These are phyloP conservation scores for Hortaea sp. DNA, from an alignment of 2,329 filamentous ascomycete species.

Conservation along the genomic window DNA sequence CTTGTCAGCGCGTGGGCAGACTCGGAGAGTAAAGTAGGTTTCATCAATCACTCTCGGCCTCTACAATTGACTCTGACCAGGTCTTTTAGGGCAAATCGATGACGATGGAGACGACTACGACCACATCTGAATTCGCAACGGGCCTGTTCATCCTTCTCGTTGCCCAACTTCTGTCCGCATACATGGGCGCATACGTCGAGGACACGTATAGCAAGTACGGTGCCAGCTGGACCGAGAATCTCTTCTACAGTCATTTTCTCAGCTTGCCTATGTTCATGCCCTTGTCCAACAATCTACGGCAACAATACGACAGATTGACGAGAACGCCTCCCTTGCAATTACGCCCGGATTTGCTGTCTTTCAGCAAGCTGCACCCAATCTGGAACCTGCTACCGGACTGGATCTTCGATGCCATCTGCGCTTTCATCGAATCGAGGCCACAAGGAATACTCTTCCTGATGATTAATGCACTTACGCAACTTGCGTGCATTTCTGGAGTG, in stretches of 20 bases:
- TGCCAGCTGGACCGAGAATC: conserved; percentile 85
- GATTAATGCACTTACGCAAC: conserved; percentile 79
- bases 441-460: conserved; percentile 61
- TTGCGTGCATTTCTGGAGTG: conserved; percentile 89
- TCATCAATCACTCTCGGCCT: neutral
- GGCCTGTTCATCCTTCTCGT: conserved; percentile 76
- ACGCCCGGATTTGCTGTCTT: conserved; percentile 11
- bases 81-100: conserved; percentile 31
- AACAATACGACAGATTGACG: conserved; percentile 55
- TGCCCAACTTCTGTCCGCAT: conserved; percentile 80
- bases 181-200: conserved; percentile 93
- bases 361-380: neutral
- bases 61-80: neutral
- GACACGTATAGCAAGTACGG: conserved; percentile 78
- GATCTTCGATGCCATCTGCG: neutral
- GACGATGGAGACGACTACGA: conserved; percentile 29
- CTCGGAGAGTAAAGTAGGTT: conserved; percentile 66
- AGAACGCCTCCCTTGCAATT: conserved; percentile 51
- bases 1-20: conserved; percentile 84
- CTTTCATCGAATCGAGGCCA: conserved; percentile 34
- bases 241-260: conserved; percentile 81
- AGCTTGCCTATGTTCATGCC: conserved; percentile 68
- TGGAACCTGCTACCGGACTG: neutral
- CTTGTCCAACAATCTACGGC: conserved; percentile 54
- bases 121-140: conserved; percentile 45